Base-by-base conservation (phyloP, 306 rosid species). In the Prosopis cineraria region DNA sequence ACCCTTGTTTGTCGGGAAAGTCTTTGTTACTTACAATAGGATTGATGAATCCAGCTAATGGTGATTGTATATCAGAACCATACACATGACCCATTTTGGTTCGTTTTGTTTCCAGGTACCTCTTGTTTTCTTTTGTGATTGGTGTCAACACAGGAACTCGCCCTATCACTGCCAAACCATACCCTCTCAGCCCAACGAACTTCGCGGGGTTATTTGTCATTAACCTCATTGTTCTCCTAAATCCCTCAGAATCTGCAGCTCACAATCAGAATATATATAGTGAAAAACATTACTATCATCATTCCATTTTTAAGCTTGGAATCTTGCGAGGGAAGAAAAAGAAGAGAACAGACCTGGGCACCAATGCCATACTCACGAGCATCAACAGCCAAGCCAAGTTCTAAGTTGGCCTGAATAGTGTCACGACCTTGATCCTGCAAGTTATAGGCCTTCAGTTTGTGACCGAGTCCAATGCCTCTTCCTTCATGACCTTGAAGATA, bases 401-500 rank as follows among this genome's bases (percentile, higher is more conserved):
- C 96, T 56, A 92, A 45, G 70, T 91, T 94, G 8, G 97, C 97
- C 44, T 91, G 89, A 30, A 94, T 91, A 0, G 97, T 94, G 83
- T 91, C 98, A 64, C 86, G 96, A 29, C 98, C 97, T 80, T 88
- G 83, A 72, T 92, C 97, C 70, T 94, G 97, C 71, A 94, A 82
- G 73, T 90, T 90, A 74, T 90, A 90, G 67, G 98, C 98, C 47
- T 83, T 79, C 13, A 94, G 94, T 81, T 94, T 94, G 85, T 90
- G 98, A 29, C 96, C 98, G 6, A 92, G 81, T 25, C 96, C 94
- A 63, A 94, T 89, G 52, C 98, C 97, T 84, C 97, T 84, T 74
- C 98, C 97, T 88, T 94, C 98, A 24, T 92, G 98, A 48, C 98
- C 98, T 78, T 94, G 82, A 55, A 94, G 94, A 84, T 94, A 94